A percentile compares a stretch with the other conserved stretches of the same genome.
Evolutionary conservation across 805 yeast genomes (phyloP).

Genomic region (Dipodascus albidus): DNA sequence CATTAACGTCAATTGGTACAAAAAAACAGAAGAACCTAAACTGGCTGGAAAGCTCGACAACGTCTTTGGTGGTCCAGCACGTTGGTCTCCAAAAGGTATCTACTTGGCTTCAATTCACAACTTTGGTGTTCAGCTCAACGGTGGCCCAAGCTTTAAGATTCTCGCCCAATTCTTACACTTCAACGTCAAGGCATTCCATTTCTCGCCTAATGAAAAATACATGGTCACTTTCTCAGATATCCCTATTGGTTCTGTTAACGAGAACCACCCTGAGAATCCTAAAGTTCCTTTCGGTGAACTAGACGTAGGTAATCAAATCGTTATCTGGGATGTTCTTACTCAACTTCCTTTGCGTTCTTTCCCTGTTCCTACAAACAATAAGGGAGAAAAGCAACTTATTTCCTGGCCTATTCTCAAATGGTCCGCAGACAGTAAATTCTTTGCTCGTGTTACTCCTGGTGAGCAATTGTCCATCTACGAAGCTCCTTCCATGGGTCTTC

Average conservation of each 20-base stretch:
- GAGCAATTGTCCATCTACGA: slow-evolving; percentile 82
- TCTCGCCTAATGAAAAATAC: slow-evolving; percentile 85
- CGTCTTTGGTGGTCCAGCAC: slow-evolving; percentile 81
- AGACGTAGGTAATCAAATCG: slow-evolving; percentile 86
- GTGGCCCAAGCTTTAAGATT: slow-evolving; percentile 69
- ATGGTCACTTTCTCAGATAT: slow-evolving; percentile 83
- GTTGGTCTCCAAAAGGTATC: slow-evolving; percentile 90
- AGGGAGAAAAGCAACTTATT: slow-evolving; percentile 34
- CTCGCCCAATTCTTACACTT: slow-evolving; percentile 76
- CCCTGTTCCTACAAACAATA: slow-evolving; percentile 56
- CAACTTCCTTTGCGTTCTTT: slow-evolving; percentile 81
- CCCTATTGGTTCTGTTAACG: slow-evolving; percentile 64
- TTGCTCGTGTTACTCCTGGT: slow-evolving; percentile 91
- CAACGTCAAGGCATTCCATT: slow-evolving; percentile 78
- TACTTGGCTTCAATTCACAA: slow-evolving; percentile 80
- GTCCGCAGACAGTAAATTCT: slow-evolving; percentile 85
- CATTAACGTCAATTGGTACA: slow-evolving; percentile 83
- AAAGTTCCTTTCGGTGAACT: slow-evolving; percentile 75
- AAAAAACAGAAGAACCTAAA: slow-evolving; percentile 60
- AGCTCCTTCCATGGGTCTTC: slow-evolving; percentile 59
- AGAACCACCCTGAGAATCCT: slow-evolving; percentile 43
- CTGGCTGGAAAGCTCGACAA: slow-evolving; percentile 63
- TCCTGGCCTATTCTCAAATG: slow-evolving; percentile 97
- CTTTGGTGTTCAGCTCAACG: slow-evolving; percentile 94
- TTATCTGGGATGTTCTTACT: slow-evolving; percentile 82